phyloP scores from a whole-genome alignment of 495 filamentous ascomycete genomes.

The Lasiosphaeria miniovina region DNA sequence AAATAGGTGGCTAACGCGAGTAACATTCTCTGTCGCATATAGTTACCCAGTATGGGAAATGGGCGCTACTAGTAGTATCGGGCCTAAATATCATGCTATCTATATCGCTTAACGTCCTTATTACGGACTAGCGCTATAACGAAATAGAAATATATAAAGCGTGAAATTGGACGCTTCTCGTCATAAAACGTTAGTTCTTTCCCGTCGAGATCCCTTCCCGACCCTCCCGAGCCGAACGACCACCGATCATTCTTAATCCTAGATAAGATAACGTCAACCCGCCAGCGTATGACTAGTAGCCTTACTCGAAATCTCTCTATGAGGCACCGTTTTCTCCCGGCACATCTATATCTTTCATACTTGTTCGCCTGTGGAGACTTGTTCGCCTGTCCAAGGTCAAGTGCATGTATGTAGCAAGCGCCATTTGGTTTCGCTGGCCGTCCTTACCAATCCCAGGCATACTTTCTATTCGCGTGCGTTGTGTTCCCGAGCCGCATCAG shows the following conservation, averaged over 20 bases:
- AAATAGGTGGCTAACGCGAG: constrained; percentile 12
- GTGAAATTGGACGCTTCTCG: constrained; percentile 9
- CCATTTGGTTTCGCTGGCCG: too few species aligned
- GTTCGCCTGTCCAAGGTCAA: too few species aligned
- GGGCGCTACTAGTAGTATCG: constrained; percentile 12
- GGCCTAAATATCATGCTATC: constrained; percentile 13
- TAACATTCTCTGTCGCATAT: constrained; percentile 13
- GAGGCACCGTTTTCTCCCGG: too few species aligned
- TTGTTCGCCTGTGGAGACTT: too few species aligned
- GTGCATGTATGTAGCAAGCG: too few species aligned
- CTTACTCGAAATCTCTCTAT: too few species aligned
- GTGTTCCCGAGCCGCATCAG: too few species aligned
- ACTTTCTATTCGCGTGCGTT: too few species aligned
- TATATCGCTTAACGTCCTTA: not conserved
- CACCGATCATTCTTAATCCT: not conserved
- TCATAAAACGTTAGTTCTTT: constrained; percentile 7
- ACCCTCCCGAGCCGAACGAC: not conserved
- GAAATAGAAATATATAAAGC: constrained; percentile 18
- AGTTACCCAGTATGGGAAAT: constrained; percentile 11
- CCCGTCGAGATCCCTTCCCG: constrained; percentile 8
- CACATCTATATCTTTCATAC: too few species aligned
- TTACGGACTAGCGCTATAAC: constrained; percentile 12
- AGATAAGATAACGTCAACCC: constrained; percentile 6
- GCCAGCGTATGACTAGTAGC: constrained; percentile 7
- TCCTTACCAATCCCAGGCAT: too few species aligned